Conservation (phyloP, 1,284 basidiomycete species). For the Cutaneotrichosporon sp. region DNA sequence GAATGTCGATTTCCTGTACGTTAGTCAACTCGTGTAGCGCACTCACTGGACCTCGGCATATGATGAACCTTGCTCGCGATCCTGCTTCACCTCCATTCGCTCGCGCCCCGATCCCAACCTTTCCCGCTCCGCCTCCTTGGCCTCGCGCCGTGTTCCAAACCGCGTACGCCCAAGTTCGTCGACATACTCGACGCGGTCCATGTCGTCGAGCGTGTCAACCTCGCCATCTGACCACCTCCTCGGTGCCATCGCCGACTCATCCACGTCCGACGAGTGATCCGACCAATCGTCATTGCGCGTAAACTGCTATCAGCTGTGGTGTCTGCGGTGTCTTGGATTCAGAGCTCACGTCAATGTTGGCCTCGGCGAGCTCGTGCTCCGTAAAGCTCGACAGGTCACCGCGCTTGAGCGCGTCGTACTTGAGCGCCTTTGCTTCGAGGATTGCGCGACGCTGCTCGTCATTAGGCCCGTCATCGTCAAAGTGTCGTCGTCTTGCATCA, state of each 20-base stretch:
- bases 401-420: slow-evolving; percentile 74
- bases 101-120: neutral
- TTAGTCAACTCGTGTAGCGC: slow-evolving; percentile 9
- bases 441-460: slow-evolving; percentile 47
- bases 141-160: slow-evolving; percentile 46
- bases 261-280: slow-evolving; percentile 41
- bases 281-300: slow-evolving; percentile 31
- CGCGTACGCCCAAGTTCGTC: slow-evolving; percentile 53
- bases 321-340: neutral
- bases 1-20: slow-evolving; percentile 61
- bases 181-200: slow-evolving; percentile 48
- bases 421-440: slow-evolving; percentile 73
- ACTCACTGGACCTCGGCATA: slow-evolving; percentile 52
- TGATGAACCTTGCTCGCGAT: slow-evolving; percentile 27
- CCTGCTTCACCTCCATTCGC: neutral
- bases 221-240: slow-evolving; percentile 14
- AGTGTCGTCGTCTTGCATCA: slow-evolving; percentile 43
- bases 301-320: slow-evolving; percentile 3
- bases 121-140: slow-evolving; percentile 37
- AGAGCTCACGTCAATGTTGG: slow-evolving; percentile 75
- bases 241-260: slow-evolving; percentile 32
- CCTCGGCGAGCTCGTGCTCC: slow-evolving; percentile 70
- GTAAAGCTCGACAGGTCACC: slow-evolving; percentile 77
- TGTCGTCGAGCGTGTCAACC: slow-evolving; percentile 44
- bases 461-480: slow-evolving; percentile 38